Evolutionary conservation across 768 basidiomycete genomes (phyloP).

Genomic region (Suillus plorans): DNA sequence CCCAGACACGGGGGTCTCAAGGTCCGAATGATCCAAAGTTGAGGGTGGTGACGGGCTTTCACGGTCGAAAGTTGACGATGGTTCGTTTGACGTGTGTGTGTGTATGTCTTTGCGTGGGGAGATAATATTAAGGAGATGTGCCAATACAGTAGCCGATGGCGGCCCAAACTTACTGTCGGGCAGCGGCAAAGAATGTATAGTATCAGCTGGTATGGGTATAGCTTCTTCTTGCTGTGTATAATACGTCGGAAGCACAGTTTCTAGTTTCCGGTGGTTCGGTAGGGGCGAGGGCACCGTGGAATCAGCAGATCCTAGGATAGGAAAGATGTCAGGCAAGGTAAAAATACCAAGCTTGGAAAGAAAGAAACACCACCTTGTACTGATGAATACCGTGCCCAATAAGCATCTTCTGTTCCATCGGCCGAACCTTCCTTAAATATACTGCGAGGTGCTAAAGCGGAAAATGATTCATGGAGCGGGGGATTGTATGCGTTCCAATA

Average conservation of each 20-base stretch:
- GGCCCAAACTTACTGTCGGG: constrained; percentile 14
- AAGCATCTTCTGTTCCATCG: constrained; percentile 53
- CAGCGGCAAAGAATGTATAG: constrained; percentile 18
- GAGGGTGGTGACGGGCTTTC: constrained; percentile 15
- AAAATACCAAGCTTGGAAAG: background rate
- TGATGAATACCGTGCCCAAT: constrained; percentile 73
- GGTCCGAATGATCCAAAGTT: constrained; percentile 22
- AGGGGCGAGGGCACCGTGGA: constrained; percentile 63
- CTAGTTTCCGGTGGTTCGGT: constrained; percentile 29
- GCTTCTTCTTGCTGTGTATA: constrained; percentile 11
- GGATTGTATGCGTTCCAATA: constrained; percentile 72
- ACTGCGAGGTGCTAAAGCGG: constrained; percentile 17
- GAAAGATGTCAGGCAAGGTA: constrained; percentile 7
- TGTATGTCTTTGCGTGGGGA: constrained; percentile 24
- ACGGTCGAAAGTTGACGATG: constrained; percentile 5
- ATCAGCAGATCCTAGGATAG: constrained; percentile 60
- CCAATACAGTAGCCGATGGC: constrained; percentile 27
- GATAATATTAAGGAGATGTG: constrained; percentile 25
- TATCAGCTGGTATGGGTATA: constrained; percentile 15
- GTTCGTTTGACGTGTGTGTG: constrained; percentile 13
- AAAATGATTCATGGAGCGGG: constrained; percentile 28
- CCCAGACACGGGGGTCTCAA: constrained; percentile 23
- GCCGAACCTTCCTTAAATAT: constrained; percentile 9
- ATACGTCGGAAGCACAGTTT: constrained; percentile 9
- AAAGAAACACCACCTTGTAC: constrained; percentile 57